These are phyloP conservation scores for Candida railenensis DNA, from an alignment of 805 yeast species.

Conservation along the genomic window DNA sequence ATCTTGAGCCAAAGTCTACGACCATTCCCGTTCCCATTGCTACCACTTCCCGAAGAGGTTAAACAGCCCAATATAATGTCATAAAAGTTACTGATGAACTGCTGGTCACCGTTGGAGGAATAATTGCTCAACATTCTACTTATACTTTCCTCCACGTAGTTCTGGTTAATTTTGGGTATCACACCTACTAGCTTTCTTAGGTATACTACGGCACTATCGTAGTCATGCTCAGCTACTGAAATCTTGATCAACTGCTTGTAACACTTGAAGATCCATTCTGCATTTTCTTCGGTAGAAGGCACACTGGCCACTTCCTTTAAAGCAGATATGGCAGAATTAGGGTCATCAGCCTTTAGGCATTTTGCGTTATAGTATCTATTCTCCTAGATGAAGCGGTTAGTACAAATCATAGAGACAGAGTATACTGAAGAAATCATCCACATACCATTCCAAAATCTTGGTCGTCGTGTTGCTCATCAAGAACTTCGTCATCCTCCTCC, in stretches of 20 bases:
- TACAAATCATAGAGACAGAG: no score
- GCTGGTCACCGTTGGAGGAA: conserved; percentile 23
- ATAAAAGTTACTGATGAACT: conserved; percentile 30
- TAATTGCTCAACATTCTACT: conserved; percentile 34
- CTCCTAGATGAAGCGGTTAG: conserved; percentile 23
- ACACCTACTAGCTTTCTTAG: conserved; percentile 22
- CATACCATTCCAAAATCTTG: conserved; percentile 8
- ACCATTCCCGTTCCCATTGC: not conserved
- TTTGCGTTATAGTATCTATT: conserved; percentile 37
- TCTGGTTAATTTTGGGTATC: conserved; percentile 27
- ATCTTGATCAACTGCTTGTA: conserved; percentile 43
- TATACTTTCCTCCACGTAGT: conserved; percentile 39
- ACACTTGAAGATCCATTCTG: conserved; percentile 38
- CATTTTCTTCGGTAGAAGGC: conserved; percentile 13
- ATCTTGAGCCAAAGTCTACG: conserved; percentile 46
- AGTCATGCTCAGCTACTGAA: conserved; percentile 20
- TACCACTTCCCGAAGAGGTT: conserved; percentile 22
- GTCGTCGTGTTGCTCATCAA: conserved; percentile 10
- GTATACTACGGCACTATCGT: conserved; percentile 19
- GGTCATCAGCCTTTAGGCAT: conserved; percentile 34
- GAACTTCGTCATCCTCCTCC: conserved; percentile 25
- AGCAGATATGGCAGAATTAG: conserved; percentile 20
- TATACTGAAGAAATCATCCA: no score
- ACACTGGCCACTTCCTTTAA: conserved; percentile 15
- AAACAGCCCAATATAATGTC: conserved; percentile 29